Evolutionary conservation across 1,139 yeast species (phyloP).

Genomic region (Trichomonascaceae sp.): DNA sequence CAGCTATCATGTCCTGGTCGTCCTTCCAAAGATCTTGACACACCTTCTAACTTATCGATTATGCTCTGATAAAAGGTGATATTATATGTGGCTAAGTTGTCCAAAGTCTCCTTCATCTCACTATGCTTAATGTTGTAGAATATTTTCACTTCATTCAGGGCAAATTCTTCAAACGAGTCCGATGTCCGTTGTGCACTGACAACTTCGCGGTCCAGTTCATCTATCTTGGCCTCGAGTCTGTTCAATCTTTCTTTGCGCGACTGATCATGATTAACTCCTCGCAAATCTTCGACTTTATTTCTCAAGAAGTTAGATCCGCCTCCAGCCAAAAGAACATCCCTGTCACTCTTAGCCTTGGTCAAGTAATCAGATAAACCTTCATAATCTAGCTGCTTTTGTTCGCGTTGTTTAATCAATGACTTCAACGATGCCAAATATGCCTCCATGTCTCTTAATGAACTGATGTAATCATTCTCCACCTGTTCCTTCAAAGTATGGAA

Average conservation of each 20-base stretch:
- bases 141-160: conserved; percentile 65
- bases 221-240: conserved; percentile 53
- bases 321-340: conserved; percentile 51
- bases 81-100: conserved; percentile 68
- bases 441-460: conserved; percentile 79
- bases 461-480: conserved; percentile 75
- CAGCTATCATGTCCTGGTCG: not conserved
- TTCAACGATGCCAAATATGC: conserved; percentile 77
- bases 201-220: conserved; percentile 49
- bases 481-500: conserved; percentile 49
- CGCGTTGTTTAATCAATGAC: conserved; percentile 72
- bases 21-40: conserved; percentile 14
- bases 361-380: conserved; percentile 81
- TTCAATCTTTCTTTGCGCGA: conserved; percentile 47
- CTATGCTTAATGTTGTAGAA: conserved; percentile 76
- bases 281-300: conserved; percentile 50
- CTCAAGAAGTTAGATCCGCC: conserved; percentile 49
- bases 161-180: conserved; percentile 60
- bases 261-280: conserved; percentile 55
- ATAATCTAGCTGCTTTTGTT: conserved; percentile 83
- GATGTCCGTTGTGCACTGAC: conserved; percentile 66
- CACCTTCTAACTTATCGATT: conserved; percentile 58
- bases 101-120: conserved; percentile 68
- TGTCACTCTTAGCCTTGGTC: conserved; percentile 61
- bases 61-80: conserved; percentile 68